phyloP scores from a whole-genome alignment of 306 rosid species.

The Geum urbanum region DNA sequence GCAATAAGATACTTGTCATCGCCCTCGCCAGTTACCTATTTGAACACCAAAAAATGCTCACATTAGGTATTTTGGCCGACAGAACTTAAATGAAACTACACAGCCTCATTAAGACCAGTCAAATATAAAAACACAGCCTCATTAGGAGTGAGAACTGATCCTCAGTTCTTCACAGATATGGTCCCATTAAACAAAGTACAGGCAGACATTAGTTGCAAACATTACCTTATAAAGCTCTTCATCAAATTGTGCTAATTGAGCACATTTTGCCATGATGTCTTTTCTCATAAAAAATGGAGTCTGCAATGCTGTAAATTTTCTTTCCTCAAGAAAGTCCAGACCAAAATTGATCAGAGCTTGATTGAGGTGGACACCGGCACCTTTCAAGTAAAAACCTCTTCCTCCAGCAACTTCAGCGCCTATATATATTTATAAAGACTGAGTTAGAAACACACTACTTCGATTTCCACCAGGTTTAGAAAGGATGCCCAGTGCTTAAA shows the following conservation, averaged over 20 bases:
- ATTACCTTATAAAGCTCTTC: conserved; percentile 93
- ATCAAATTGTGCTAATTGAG: conserved; percentile 92
- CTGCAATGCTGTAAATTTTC: conserved; percentile 63
- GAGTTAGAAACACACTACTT: conserved; percentile 7
- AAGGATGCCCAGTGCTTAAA: background rate
- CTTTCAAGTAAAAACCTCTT: conserved; percentile 92
- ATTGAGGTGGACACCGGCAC: conserved; percentile 88
- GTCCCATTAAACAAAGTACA: background rate
- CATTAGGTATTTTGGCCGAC: background rate
- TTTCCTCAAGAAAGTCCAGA: conserved; percentile 73
- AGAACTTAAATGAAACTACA: background rate
- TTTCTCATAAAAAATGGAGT: conserved; percentile 96
- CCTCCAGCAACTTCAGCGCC: conserved; percentile 94
- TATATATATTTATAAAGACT: conserved; percentile 37
- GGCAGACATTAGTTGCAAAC: conserved; percentile 11
- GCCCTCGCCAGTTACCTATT: conserved; percentile 97
- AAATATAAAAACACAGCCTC: background rate
- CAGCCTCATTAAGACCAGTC: background rate
- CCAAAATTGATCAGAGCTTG: conserved; percentile 91
- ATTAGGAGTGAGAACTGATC: background rate
- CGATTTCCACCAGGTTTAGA: conserved; percentile 25
- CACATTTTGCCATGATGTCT: conserved; percentile 91
- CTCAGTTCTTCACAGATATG: conserved; percentile 2
- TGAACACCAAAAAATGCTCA: conserved; percentile 18
- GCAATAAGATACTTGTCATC: conserved; percentile 97